A percentile compares a stretch with the other conserved stretches of the same genome.
phyloP scores from a whole-genome alignment of 352 stramenopile species.

The Peronospora belbahrii region DNA sequence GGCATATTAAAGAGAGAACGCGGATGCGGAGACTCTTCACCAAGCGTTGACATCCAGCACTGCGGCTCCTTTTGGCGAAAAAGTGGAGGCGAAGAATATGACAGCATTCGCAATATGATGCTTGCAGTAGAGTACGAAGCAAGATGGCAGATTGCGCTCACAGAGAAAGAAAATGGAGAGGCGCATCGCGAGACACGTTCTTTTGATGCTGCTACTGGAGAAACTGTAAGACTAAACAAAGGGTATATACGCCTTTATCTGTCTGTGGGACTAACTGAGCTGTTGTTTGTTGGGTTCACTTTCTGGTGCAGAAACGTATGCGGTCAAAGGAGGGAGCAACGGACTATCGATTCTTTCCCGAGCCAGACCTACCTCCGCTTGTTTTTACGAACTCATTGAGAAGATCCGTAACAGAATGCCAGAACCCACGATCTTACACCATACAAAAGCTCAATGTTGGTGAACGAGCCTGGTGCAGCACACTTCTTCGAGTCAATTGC shows the following conservation, averaged over 20 bases:
- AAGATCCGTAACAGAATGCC: conserved; percentile 47
- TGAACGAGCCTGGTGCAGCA: conserved; percentile 72
- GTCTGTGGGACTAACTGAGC: background rate
- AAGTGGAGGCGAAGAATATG: conserved; percentile 96
- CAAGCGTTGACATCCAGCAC: conserved; percentile 10
- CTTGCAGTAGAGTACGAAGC: conserved; percentile 90
- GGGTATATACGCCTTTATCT: background rate
- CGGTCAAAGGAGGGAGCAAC: conserved; percentile 92
- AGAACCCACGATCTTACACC: conserved; percentile 81
- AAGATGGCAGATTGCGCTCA: conserved; percentile 78
- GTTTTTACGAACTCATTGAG: conserved; percentile 73
- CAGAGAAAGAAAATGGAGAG: conserved; percentile 29
- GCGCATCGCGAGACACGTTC: conserved; percentile 88
- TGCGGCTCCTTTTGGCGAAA: conserved; percentile 45
- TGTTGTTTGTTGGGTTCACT: conserved; percentile 2
- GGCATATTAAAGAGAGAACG: conserved; percentile 18
- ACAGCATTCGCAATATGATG: conserved; percentile 89
- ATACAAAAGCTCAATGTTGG: conserved; percentile 72
- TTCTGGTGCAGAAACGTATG: conserved; percentile 67
- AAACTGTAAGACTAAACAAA: conserved; percentile 43
- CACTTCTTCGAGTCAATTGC: conserved; percentile 86
- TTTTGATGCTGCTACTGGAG: conserved; percentile 83
- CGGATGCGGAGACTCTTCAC: conserved; percentile 20
- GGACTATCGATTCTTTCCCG: conserved; percentile 96
- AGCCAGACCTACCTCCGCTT: conserved; percentile 93